phyloP scores from a whole-genome alignment of 164 flowering plant species.

The Aristolochia californica region DNA sequence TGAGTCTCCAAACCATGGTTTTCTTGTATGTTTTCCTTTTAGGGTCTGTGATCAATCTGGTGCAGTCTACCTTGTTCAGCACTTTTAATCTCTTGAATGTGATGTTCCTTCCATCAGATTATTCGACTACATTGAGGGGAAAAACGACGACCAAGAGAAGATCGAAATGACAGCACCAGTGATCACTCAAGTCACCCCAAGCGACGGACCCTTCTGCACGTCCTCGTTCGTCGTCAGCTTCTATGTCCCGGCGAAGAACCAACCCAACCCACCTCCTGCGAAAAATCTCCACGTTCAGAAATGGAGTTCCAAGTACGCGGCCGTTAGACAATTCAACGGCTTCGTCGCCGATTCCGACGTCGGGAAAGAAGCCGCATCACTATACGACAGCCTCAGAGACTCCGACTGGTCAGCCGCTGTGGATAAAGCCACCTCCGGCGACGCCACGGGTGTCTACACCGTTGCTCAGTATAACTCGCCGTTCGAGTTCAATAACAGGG shows the following conservation, averaged over 20 bases:
- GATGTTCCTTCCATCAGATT: too few species aligned
- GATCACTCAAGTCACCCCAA: constrained; percentile 53
- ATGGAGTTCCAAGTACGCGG: constrained; percentile 50
- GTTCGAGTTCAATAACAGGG: constrained; percentile 58
- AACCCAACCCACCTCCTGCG: constrained; percentile 66
- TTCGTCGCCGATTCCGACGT: constrained; percentile 48
- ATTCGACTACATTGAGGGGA: constrained; percentile 80
- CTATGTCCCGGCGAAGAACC: constrained; percentile 66
- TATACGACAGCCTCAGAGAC: constrained; percentile 44
- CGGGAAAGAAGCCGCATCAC: constrained; percentile 63
- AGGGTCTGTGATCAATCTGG: too few species aligned
- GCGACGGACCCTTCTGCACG: constrained; percentile 80
- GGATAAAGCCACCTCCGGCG: constrained; percentile 27
- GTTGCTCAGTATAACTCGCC: constrained; percentile 94
- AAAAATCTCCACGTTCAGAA: constrained; percentile 51
- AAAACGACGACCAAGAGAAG: constrained; percentile 40
- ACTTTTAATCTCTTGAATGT: too few species aligned
- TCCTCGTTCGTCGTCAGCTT: constrained; percentile 72
- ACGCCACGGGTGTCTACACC: constrained; percentile 27
- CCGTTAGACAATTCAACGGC: constrained; percentile 74
- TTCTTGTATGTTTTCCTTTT: too few species aligned
- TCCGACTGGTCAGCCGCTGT: constrained; percentile 48
- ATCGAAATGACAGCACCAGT: constrained; percentile 97
- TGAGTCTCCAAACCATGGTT: too few species aligned
- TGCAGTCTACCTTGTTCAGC: too few species aligned